Percentiles rank a stretch among this genome's conserved stretches.
phyloP scores from a whole-genome alignment of 2,329 filamentous ascomycete genomes.

The Botryotinia calthae region DNA sequence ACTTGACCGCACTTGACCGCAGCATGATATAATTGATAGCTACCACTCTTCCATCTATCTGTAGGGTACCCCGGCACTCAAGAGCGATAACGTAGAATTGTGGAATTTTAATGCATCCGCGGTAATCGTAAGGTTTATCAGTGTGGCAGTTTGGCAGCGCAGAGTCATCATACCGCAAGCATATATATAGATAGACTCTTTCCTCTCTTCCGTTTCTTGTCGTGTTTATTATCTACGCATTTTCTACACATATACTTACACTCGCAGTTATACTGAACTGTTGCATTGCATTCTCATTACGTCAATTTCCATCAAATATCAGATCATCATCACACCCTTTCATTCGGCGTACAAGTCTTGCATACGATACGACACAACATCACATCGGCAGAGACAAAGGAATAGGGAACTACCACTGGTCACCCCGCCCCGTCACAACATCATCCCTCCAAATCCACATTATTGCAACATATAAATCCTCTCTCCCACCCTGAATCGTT shows the following conservation, averaged over 20 bases:
- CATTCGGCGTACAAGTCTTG: neutral
- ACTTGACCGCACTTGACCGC: too few relatives aligned
- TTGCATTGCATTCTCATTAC: neutral
- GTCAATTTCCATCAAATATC: neutral
- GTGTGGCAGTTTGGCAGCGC: neutral
- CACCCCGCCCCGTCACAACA: constrained; percentile 13
- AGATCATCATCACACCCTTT: neutral
- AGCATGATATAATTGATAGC: neutral
- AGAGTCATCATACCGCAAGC: neutral
- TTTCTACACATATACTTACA: neutral
- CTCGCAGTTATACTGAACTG: neutral
- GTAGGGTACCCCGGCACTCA: neutral
- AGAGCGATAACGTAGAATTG: constrained; percentile 8
- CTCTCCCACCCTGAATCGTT: neutral
- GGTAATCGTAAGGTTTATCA: neutral
- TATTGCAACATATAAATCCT: constrained; percentile 3
- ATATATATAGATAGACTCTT: too few relatives aligned
- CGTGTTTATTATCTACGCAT: neutral
- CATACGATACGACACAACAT: constrained; percentile 7
- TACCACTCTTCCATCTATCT: neutral
- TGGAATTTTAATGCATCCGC: constrained; percentile 1
- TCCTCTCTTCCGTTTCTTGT: neutral
- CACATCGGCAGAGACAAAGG: constrained; percentile 20
- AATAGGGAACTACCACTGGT: neutral
- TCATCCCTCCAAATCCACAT: neutral